Percentiles rank a stretch among this genome's conserved stretches.
Evolutionary conservation across 768 basidiomycete species (phyloP).

Genomic region (Tubosaeta sp.): DNA sequence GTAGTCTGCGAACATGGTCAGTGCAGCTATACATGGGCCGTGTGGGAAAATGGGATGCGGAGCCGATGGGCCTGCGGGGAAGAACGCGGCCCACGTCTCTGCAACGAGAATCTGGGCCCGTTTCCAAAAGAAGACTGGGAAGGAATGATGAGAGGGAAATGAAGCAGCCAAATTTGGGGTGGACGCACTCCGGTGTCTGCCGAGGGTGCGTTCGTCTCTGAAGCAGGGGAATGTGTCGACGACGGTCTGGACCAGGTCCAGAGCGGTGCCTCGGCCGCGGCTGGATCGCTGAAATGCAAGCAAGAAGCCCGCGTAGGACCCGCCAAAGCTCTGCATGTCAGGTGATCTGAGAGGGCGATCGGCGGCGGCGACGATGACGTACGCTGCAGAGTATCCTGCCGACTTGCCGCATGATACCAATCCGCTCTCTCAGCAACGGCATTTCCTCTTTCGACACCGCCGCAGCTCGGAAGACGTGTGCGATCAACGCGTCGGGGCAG

Average conservation of each 20-base stretch:
- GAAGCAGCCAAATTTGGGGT: neutral
- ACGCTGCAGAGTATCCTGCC: constrained; percentile 70
- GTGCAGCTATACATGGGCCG: constrained; percentile 48
- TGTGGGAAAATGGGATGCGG: constrained; percentile 74
- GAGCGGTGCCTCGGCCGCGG: constrained; percentile 55
- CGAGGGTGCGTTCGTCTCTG: constrained; percentile 59
- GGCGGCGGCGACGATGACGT: constrained; percentile 24
- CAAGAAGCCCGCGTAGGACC: constrained; percentile 67
- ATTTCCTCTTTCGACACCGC: constrained; percentile 56
- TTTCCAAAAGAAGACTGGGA: constrained; percentile 79
- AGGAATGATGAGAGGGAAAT: neutral
- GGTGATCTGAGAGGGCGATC: constrained; percentile 4
- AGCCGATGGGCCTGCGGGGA: constrained; percentile 44
- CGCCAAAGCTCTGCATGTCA: constrained; percentile 52
- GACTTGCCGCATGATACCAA: constrained; percentile 73
- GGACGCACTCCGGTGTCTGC: constrained; percentile 54
- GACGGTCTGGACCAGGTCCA: constrained; percentile 71
- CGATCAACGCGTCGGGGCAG: constrained; percentile 70
- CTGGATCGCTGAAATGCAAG: constrained; percentile 53
- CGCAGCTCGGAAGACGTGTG: constrained; percentile 63
- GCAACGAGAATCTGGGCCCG: constrained; percentile 89
- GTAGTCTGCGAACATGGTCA: constrained; percentile 96
- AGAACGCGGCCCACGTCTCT: constrained; percentile 91
- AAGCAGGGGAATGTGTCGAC: constrained; percentile 69
- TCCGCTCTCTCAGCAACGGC: constrained; percentile 67